These are phyloP conservation scores for Dimocarpus longan DNA, from an alignment of 345 rosid genomes.

Conservation along the genomic window DNA sequence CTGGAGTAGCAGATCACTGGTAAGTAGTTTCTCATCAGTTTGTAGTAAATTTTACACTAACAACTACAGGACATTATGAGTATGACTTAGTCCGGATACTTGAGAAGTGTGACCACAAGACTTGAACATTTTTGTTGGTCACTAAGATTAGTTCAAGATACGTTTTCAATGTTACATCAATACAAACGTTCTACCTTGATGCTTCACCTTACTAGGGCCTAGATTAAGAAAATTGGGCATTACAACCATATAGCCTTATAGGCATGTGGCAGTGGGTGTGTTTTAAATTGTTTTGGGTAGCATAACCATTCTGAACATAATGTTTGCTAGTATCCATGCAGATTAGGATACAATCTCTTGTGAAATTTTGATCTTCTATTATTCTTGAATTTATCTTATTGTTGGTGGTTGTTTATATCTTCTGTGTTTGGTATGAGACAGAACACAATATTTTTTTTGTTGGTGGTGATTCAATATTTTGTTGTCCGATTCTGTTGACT, in stretches of 20 bases:
- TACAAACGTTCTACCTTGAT: not conserved
- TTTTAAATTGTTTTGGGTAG: not conserved
- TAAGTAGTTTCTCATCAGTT: constrained; percentile 28
- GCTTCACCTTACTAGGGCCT: not conserved
- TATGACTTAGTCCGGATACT: not conserved
- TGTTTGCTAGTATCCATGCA: not conserved
- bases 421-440: too few relatives aligned
- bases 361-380: not conserved
- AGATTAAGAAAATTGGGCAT: not conserved
- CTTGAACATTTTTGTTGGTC: not conserved
- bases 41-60: not conserved
- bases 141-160: not conserved
- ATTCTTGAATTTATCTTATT: too few relatives aligned
- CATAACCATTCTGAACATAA: not conserved
- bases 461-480: too few relatives aligned
- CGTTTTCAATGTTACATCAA: not conserved
- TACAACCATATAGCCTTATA: too few relatives aligned
- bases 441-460: too few relatives aligned
- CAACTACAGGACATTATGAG: not conserved
- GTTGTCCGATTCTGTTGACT: too few relatives aligned
- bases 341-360: not conserved
- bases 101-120: not conserved
- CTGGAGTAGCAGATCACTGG: constrained; percentile 90
- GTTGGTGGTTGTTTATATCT: too few relatives aligned
- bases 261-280: not conserved